Percentiles rank a stretch among this genome's conserved stretches.
Evolutionary conservation across 805 yeast species (phyloP).

Genomic region (Teunomyces panamensis): DNA sequence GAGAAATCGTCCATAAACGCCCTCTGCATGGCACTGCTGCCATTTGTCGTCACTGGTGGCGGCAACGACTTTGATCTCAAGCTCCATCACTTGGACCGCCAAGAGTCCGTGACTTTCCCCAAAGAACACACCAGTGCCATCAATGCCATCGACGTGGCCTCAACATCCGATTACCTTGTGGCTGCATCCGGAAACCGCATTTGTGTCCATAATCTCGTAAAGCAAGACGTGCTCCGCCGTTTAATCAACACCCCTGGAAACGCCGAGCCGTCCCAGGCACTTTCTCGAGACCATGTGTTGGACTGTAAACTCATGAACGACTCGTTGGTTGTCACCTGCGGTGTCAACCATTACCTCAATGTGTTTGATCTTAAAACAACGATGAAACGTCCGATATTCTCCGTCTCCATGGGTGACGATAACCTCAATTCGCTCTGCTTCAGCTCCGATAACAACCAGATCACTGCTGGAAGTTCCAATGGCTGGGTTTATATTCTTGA

Average conservation of each 20-base stretch:
- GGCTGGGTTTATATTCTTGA: conserved; percentile 22
- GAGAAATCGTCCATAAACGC: conserved; percentile 17
- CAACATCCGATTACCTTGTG: conserved; percentile 10
- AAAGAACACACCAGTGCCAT: conserved; percentile 16
- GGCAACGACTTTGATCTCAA: conserved; percentile 17
- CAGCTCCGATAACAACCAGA: conserved; percentile 1
- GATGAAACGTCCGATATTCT: conserved; percentile 11
- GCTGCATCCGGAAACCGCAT: conserved; percentile 17
- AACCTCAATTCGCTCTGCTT: conserved; percentile 21
- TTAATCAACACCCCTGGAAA: conserved; percentile 4
- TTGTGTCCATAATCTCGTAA: conserved; percentile 19
- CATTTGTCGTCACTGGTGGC: conserved; percentile 20
- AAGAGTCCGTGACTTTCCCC: conserved; percentile 9
- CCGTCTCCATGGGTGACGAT: conserved; percentile 20
- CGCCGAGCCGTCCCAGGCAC: background rate
- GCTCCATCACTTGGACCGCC: conserved; percentile 11
- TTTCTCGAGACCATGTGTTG: conserved; percentile 14
- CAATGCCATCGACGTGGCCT: conserved; percentile 15
- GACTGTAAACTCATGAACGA: conserved; percentile 19
- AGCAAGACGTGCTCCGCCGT: conserved; percentile 9
- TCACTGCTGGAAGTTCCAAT: conserved; percentile 21
- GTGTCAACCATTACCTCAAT: conserved; percentile 19
- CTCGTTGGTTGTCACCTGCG: conserved; percentile 22
- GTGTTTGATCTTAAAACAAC: conserved; percentile 22
- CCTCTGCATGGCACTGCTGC: conserved; percentile 10